Evolutionary conservation across 2,329 filamentous ascomycete genomes (phyloP), one percentile per base, ranked within the genome.

Genomic region (Pezicula carpinea): DNA sequence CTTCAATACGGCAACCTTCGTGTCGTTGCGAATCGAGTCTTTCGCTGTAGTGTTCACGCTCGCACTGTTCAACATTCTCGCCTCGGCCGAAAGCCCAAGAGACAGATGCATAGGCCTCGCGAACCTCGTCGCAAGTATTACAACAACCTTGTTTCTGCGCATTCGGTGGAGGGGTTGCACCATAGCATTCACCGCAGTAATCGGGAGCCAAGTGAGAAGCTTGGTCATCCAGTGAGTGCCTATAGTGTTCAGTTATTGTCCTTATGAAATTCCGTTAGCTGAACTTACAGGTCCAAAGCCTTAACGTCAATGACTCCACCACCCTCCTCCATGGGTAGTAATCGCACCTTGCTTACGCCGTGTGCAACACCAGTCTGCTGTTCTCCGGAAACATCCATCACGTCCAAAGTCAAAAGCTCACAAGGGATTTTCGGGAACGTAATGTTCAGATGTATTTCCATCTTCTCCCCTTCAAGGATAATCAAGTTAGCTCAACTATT

Each of bases 381-480:
- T 69, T 99, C 93, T 53, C 93, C 93, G 18, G 90, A 96, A 21
- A 97, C 92, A 70, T 99, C 93, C 93, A 99, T 99, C 47, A 99
- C 92, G 66, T 99, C 93, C 59, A 99, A 83, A 11, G 93, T 96
- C 56, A 97, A 76, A 43, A 99, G 82, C 69, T 97, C 92, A 72
- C 93, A 99, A 8, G 93, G 93, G 57, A 99, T 80, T 53, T 84
- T 83, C 8, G 93, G 93, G 66, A 99, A 99, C 39, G 89, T 93
- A 50, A 99, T 84, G 73, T 99, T 99, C 69, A 99, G 80, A 67
- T 96, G 90, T 56, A 99, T 99, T 67, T 97, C 93, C 92, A 99
- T 97, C 69, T 92, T 89, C 76, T 99, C 91, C 67, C 89, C 87
- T 89, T 58, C 3, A 29, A 29, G 26, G 64, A 54, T 46, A 29